phyloP scores from a whole-genome alignment of 352 stramenopile genomes.

The Globisporangium yorkense region DNA sequence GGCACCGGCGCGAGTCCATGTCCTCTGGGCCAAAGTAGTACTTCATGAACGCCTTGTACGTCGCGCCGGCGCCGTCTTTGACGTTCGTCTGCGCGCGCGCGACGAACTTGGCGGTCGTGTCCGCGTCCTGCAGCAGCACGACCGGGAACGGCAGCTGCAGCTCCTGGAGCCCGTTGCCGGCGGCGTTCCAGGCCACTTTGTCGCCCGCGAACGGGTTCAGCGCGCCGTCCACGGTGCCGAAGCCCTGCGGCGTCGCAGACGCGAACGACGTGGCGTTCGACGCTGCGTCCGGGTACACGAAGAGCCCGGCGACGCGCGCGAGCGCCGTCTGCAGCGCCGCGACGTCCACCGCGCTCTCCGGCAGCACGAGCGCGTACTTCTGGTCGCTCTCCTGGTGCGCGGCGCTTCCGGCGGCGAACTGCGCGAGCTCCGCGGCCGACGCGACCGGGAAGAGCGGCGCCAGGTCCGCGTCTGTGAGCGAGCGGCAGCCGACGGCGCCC shows the following conservation, averaged over 20 bases:
- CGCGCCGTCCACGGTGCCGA: conserved; percentile 41
- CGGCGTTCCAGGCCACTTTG: conserved; percentile 64
- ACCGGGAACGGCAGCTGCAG: conserved; percentile 51
- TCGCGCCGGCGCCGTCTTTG: conserved; percentile 31
- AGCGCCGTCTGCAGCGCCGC: conserved; percentile 22
- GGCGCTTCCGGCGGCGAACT: conserved; percentile 29
- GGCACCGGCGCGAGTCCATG: conserved; percentile 69
- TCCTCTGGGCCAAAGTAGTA: conserved; percentile 76
- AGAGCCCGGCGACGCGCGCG: conserved; percentile 46
- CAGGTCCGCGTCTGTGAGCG: conserved; percentile 44
- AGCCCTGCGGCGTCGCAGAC: conserved; percentile 47
- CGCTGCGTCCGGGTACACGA: conserved; percentile 39
- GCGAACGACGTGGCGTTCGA: conserved; percentile 46
- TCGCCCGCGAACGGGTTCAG: conserved; percentile 64
- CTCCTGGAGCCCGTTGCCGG: conserved; percentile 38
- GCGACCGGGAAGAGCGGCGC: conserved; percentile 44
- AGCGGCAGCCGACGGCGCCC: conserved; percentile 63
- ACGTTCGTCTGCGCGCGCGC: conserved; percentile 56
- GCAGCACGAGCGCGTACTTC: conserved; percentile 65
- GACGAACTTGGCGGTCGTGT: conserved; percentile 32
- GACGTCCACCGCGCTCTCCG: conserved; percentile 45
- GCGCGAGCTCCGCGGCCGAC: conserved; percentile 30
- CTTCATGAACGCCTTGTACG: conserved; percentile 77
- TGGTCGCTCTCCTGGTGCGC: conserved; percentile 15
- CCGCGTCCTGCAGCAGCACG: conserved; percentile 48